Percentiles rank a stretch among this genome's conserved stretches.
These are phyloP conservation scores for Suhomyces anneliseae DNA, from an alignment of 1,139 yeast genomes.

Conservation along the genomic window DNA sequence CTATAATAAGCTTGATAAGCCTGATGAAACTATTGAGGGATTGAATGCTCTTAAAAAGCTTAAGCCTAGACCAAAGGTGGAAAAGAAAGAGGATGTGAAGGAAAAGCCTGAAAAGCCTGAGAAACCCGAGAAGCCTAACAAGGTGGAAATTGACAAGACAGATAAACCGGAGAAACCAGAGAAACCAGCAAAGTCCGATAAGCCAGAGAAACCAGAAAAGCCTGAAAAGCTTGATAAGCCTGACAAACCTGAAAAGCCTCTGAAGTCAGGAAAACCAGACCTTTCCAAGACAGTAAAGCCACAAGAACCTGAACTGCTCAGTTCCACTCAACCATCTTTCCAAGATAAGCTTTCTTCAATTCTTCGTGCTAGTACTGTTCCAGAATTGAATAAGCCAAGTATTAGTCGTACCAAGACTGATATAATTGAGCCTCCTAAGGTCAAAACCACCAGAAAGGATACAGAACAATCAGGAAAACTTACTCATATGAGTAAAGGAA, in stretches of 20 bases:
- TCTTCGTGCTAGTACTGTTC: slow-evolving; percentile 26
- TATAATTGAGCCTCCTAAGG: slow-evolving; percentile 1
- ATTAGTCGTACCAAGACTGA: slow-evolving; percentile 13
- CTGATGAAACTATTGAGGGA: slow-evolving; percentile 16
- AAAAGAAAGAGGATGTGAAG: background rate
- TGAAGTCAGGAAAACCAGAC: slow-evolving; percentile 2
- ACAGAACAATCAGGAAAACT: slow-evolving; percentile 28
- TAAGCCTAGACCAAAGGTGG: slow-evolving; percentile 7
- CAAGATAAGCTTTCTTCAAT: slow-evolving; percentile 24
- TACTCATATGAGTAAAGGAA: slow-evolving; percentile 57
- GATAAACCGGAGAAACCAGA: background rate
- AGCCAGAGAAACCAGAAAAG: slow-evolving; percentile 1
- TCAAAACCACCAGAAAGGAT: slow-evolving; percentile 7
- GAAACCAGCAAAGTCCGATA: slow-evolving; percentile 3
- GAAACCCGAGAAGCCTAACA: slow-evolving; percentile 1
- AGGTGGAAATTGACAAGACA: slow-evolving; percentile 8
- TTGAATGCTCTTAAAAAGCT: slow-evolving; percentile 18
- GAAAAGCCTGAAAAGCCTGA: background rate
- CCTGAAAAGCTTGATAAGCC: slow-evolving; percentile 2
- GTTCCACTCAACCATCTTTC: slow-evolving; percentile 11
- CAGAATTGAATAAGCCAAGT: slow-evolving; percentile 13
- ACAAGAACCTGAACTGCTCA: background rate
- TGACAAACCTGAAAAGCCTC: background rate
- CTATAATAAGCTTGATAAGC: slow-evolving; percentile 11
- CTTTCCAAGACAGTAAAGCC: background rate